phyloP scores from a whole-genome alignment of 1,284 basidiomycete genomes.

The Microbotryum intermedium region DNA sequence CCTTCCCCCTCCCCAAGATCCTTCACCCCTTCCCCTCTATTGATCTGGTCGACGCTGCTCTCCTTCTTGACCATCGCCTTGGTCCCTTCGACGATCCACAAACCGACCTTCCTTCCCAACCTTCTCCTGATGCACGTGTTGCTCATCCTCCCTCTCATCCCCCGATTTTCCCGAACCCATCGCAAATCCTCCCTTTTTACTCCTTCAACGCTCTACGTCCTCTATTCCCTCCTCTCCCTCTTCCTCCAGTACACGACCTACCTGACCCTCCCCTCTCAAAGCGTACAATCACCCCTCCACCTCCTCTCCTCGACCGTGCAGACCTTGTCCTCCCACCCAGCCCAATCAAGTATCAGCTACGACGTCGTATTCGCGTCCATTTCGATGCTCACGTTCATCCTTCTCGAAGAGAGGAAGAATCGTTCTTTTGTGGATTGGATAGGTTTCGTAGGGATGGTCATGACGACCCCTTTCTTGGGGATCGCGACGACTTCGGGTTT shows the following conservation, averaged over 20 bases:
- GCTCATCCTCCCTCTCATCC: conserved; percentile 50
- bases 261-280: not conserved
- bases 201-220: conserved; percentile 40
- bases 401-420: not conserved
- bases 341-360: conserved; percentile 57
- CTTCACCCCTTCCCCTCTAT: conserved; percentile 8
- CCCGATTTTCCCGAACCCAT: conserved; percentile 13
- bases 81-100: conserved; percentile 48
- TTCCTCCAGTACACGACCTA: conserved; percentile 44
- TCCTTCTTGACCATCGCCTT: conserved; percentile 48
- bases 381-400: conserved; percentile 14
- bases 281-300: not conserved
- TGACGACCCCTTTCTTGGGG: conserved; percentile 16
- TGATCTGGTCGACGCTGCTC: conserved; percentile 43
- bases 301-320: conserved; percentile 15
- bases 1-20: conserved; percentile 13
- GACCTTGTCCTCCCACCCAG: conserved; percentile 51
- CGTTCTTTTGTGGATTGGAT: not conserved
- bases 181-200: conserved; percentile 25
- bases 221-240: conserved; percentile 40
- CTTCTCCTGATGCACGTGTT: conserved; percentile 57
- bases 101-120: conserved; percentile 50
- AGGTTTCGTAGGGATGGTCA: not conserved
- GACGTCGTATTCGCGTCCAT: conserved; percentile 47
- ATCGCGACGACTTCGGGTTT: conserved; percentile 3